Base-by-base conservation (phyloP, 371 early-diverging fungal species). In the Funneliformis caledonium region DNA sequence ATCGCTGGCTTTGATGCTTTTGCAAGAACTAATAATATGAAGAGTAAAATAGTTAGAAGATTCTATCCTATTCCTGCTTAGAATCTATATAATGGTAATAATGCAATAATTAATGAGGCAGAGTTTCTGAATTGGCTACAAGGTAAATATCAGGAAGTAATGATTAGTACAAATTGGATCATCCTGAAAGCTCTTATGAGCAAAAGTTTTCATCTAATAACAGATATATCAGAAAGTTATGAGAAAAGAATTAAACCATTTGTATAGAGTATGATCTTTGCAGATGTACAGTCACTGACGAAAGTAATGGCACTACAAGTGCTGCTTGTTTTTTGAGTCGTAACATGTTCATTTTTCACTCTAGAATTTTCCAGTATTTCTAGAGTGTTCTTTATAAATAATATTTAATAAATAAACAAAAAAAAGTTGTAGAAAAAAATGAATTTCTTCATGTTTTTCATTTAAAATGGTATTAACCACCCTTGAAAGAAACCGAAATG, bases 221-320 rank as follows among this genome's bases (percentile, higher is more conserved):
- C n/a, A 4, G 70, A 69, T 43, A 69, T 16, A 2, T 10, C 70
- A 43, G 70, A 69, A 19, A 69, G 11, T 69, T 69, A 69, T 69
- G 45, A 69, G 42, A 47, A 26, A 33, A 69, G 70, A 26, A 16
- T 69, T 14, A 22, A 12, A 7, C 0, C 22, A 62, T 26, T 10
- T 62, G 12, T 0, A 0, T 2, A 10, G 4, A 26, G 62, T 4
- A 26, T 62, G 2, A 3, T 8, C 10, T n/a, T 8, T 61, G 62
- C n/a, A 2, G 31, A 22, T n/a, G 22, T 6, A 3, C 0, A n/a
- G n/a, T n/a, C n/a, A n/a, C n/a, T n/a, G n/a, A n/a, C n/a, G n/a
- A n/a, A n/a, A n/a, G n/a, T n/a, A n/a, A n/a, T n/a, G n/a, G n/a
- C n/a, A n/a, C n/a, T n/a, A n/a, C n/a, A n/a, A n/a, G n/a, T n/a